Conservation (phyloP, 441 rosid genomes). For the Erysimum pusillum region DNA sequence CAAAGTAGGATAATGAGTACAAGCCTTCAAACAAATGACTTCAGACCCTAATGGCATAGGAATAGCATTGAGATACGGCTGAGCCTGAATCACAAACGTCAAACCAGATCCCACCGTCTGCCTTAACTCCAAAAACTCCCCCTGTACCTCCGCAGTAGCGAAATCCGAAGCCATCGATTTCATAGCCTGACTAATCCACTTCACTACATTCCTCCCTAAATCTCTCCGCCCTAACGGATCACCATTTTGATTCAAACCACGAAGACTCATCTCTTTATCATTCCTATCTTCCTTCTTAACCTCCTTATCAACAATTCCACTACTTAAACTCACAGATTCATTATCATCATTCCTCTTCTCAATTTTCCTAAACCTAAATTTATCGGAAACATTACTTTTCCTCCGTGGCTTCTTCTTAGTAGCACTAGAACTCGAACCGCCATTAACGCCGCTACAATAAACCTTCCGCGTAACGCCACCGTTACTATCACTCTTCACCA, state of each 20-base stretch:
- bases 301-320: conserved; percentile 28
- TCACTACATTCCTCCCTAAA: conserved; percentile 79
- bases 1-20: conserved; percentile 88
- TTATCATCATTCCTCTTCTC: conserved; percentile 18
- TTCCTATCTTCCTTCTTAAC: conserved; percentile 18
- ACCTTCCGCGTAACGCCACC: conserved; percentile 42
- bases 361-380: conserved; percentile 39
- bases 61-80: conserved; percentile 81
- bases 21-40: conserved; percentile 85
- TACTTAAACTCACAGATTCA: conserved; percentile 26
- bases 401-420: conserved; percentile 56
- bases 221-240: conserved; percentile 86
- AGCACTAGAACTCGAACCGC: conserved; percentile 45
- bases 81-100: conserved; percentile 89
- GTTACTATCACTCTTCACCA: conserved; percentile 41
- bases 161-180: conserved; percentile 85
- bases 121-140: conserved; percentile 79
- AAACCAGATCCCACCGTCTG: conserved; percentile 84
- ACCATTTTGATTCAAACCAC: conserved; percentile 74
- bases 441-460: conserved; percentile 44
- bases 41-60: conserved; percentile 91
- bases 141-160: conserved; percentile 76
- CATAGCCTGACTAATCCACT: conserved; percentile 89
- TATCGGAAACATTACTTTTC: conserved; percentile 46
- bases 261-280: conserved; percentile 46